Conservation (phyloP, 2,329 filamentous ascomycete species). For the Geosmithia morbida region DNA sequence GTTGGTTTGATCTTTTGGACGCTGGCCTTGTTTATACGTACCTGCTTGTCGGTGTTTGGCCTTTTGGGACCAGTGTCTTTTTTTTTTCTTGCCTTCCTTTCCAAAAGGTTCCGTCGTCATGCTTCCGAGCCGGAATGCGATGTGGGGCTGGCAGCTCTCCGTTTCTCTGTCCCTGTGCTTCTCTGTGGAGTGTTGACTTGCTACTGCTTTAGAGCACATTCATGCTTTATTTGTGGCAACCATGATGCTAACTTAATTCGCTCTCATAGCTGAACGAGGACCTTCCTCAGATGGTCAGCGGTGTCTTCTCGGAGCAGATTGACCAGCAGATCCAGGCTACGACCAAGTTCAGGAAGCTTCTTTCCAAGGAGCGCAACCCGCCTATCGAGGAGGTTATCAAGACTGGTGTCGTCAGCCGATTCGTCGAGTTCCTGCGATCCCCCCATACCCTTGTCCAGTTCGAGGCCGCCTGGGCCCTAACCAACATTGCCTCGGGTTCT, state of each 20-base stretch:
- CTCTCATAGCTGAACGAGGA: constrained; percentile 74
- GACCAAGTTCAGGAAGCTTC: constrained; percentile 94
- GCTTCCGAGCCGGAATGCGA: neutral
- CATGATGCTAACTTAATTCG: neutral
- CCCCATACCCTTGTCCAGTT: constrained; percentile 98
- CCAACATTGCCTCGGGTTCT: constrained; percentile 97
- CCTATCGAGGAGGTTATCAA: constrained; percentile 99
- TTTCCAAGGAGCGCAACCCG: constrained; percentile 97
- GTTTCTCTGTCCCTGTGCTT: neutral
- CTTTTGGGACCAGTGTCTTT: neutral
- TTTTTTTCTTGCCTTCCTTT: neutral
- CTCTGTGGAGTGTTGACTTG: neutral
- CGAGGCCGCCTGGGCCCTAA: constrained; percentile 96
- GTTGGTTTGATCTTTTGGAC: neutral
- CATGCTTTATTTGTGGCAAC: neutral
- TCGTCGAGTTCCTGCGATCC: constrained; percentile 95
- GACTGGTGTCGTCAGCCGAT: constrained; percentile 92
- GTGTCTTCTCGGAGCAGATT: constrained; percentile 98
- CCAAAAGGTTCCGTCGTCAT: neutral
- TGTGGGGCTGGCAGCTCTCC: neutral
- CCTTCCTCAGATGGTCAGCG: constrained; percentile 93
- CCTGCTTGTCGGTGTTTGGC: neutral
- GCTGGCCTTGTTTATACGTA: neutral
- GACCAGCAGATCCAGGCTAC: constrained; percentile 95
- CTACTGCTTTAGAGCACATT: neutral